Percentiles rank a stretch among this genome's conserved stretches.
These are phyloP conservation scores for Lasiodiplodia gonubiensis DNA, from an alignment of 2,329 filamentous ascomycete species.

Conservation along the genomic window DNA sequence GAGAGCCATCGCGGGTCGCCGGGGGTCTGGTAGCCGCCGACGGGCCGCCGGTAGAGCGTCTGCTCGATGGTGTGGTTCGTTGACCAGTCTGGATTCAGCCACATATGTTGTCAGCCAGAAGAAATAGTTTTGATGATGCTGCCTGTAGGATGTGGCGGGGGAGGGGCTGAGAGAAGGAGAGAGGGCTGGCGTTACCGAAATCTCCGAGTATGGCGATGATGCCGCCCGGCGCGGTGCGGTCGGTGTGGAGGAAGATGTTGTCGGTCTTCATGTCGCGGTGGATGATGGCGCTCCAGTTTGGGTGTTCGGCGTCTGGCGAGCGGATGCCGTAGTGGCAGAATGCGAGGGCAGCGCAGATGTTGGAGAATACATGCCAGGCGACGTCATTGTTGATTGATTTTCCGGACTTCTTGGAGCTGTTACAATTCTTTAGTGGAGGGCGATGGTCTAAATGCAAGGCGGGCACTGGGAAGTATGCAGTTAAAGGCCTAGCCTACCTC, in stretches of 20 bases:
- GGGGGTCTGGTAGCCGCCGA: neutral
- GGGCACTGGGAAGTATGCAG: too few species aligned
- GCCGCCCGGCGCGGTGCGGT: neutral
- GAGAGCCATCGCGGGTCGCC: neutral
- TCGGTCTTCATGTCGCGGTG: neutral
- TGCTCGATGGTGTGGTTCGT: neutral
- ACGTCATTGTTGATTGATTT: neutral
- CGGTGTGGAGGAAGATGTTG: neutral
- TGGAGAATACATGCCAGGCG: neutral
- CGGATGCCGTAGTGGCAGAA: neutral
- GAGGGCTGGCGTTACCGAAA: too few species aligned
- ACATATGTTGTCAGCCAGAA: too few species aligned
- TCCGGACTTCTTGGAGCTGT: too few species aligned
- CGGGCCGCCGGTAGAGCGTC: neutral
- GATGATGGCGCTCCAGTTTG: neutral
- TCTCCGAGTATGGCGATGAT: neutral
- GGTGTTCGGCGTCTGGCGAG: neutral
- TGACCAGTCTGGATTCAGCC: neutral
- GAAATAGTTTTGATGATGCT: too few species aligned
- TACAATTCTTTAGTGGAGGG: neutral
- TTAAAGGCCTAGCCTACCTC: too few species aligned
- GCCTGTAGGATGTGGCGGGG: too few species aligned
- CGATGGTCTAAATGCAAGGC: neutral
- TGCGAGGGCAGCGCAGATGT: neutral
- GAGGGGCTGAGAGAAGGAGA: too few species aligned